Evolutionary conservation across 306 rosid species (phyloP).

Genomic region (Casuarina cunninghamiana): DNA sequence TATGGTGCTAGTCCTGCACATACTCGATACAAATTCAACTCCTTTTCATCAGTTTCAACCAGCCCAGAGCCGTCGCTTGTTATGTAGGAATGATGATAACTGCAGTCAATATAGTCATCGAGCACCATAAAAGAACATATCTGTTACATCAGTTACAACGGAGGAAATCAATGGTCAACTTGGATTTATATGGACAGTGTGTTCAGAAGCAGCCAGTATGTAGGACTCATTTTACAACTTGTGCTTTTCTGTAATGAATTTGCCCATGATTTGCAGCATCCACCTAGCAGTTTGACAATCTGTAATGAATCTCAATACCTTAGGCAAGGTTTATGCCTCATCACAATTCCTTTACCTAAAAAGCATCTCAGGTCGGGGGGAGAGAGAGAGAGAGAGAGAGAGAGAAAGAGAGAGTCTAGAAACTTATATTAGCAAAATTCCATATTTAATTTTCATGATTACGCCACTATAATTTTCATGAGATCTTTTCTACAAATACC

Average conservation of each 20-base stretch:
- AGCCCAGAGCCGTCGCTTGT: not conserved
- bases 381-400: not conserved
- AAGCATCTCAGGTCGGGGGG: not conserved
- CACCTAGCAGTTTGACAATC: not conserved
- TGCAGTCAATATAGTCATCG: not conserved
- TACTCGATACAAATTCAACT: slow-evolving; percentile 2
- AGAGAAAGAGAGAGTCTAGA: no score
- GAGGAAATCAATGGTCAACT: not conserved
- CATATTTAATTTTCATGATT: no score
- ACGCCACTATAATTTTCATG: not conserved
- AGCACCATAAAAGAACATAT: not conserved
- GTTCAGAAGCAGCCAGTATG: not conserved
- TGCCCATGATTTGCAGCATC: not conserved
- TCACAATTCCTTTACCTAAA: no score
- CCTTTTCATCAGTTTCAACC: not conserved
- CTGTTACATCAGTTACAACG: not conserved
- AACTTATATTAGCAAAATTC: not conserved
- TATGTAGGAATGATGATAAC: not conserved
- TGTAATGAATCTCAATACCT: no score
- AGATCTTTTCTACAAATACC: slow-evolving; percentile 29
- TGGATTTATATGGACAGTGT: not conserved
- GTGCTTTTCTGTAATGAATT: not conserved
- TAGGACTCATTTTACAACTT: not conserved
- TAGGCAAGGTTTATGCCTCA: no score
- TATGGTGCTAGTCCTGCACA: not conserved